phyloP scores from a whole-genome alignment of 148 eudicot species.

The Fagopyrum tataricum region DNA sequence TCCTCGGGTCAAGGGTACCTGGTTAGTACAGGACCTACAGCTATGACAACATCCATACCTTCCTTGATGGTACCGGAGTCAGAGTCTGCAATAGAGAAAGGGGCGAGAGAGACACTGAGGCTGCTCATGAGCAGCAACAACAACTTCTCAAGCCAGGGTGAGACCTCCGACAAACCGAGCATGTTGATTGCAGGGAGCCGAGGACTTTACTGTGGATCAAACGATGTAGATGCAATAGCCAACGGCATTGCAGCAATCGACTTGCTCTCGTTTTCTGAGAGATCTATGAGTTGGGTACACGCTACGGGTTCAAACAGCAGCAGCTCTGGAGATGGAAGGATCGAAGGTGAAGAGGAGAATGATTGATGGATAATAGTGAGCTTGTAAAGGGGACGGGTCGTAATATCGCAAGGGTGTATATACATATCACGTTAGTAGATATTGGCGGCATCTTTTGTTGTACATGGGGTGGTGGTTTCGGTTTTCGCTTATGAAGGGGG shows the following conservation, averaged over 20 bases:
- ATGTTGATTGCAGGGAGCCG: conserved; percentile 52
- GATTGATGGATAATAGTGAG: too few species aligned
- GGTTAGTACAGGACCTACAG: conserved; percentile 65
- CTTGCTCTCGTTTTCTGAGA: conserved; percentile 38
- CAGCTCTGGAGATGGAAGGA: not conserved
- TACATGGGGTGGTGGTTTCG: too few species aligned
- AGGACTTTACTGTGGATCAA: conserved; percentile 64
- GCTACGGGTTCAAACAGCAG: not conserved
- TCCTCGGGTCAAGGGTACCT: conserved; percentile 87
- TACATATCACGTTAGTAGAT: too few species aligned
- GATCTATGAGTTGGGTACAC: conserved; percentile 8
- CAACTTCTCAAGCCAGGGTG: conserved; percentile 30
- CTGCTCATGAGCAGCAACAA: conserved; percentile 46
- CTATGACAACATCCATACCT: conserved; percentile 48
- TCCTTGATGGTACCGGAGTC: conserved; percentile 47
- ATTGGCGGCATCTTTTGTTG: too few species aligned
- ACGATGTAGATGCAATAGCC: conserved; percentile 36
- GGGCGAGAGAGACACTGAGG: conserved; percentile 84
- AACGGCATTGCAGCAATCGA: conserved; percentile 33
- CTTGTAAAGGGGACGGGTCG: too few species aligned
- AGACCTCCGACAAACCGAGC: conserved; percentile 37
- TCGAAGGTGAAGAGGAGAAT: too few species aligned
- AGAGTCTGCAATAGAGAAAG: conserved; percentile 57
- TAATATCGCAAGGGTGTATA: too few species aligned
- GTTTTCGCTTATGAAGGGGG: too few species aligned